Evolutionary conservation across 148 eudicot genomes (phyloP).

Genomic region (Polygonum maritimum): DNA sequence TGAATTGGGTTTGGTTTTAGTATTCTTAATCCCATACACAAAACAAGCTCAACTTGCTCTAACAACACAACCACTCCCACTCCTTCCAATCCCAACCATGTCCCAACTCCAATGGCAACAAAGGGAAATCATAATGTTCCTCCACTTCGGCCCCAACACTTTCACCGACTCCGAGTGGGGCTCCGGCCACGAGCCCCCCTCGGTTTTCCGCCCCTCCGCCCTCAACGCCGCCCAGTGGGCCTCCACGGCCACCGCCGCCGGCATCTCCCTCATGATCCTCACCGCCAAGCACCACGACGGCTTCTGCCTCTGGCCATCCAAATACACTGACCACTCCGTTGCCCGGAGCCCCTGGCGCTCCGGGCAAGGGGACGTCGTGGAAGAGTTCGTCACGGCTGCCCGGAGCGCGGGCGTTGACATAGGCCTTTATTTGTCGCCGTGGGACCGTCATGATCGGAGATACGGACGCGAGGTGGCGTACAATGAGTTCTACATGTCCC

Average conservation of each 20-base stretch:
- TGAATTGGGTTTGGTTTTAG: neutral
- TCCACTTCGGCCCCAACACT: slow-evolving; percentile 88
- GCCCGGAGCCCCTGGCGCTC: slow-evolving; percentile 51
- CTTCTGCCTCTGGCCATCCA: slow-evolving; percentile 89
- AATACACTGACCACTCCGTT: slow-evolving; percentile 73
- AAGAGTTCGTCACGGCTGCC: slow-evolving; percentile 45
- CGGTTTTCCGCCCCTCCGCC: slow-evolving; percentile 53
- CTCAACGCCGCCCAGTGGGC: slow-evolving; percentile 72
- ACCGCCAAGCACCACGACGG: slow-evolving; percentile 97
- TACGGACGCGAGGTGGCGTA: slow-evolving; percentile 56
- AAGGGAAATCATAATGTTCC: slow-evolving; percentile 80
- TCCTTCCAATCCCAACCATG: slow-evolving; percentile 69
- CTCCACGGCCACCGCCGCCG: slow-evolving; percentile 45
- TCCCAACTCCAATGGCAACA: slow-evolving; percentile 88
- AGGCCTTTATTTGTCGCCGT: slow-evolving; percentile 83
- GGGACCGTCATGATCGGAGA: slow-evolving; percentile 84
- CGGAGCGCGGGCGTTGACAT: slow-evolving; percentile 51
- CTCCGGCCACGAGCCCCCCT: slow-evolving; percentile 56
- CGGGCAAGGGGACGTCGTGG: slow-evolving; percentile 73
- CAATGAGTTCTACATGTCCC: slow-evolving; percentile 83
- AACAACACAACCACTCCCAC: slow-evolving; percentile 53
- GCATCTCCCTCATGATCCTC: slow-evolving; percentile 58
- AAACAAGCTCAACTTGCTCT: neutral
- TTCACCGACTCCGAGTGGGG: slow-evolving; percentile 85
- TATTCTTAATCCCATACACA: neutral